Conservation (phyloP, 176 grass and related monocot genomes). For the Juncus effusus region DNA sequence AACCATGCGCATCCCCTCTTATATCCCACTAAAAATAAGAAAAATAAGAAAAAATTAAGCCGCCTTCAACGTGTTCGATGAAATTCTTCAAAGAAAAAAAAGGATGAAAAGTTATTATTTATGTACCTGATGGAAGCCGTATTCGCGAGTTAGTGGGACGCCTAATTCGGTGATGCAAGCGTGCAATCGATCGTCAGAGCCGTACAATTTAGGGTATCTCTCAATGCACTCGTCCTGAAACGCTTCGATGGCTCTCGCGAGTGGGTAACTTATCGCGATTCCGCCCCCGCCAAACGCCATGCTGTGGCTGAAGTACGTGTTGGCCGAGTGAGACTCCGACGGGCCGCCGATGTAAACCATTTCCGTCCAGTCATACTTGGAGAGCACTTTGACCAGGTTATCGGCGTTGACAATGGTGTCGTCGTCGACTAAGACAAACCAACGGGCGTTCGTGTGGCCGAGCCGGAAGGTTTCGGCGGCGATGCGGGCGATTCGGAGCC, state of each 20-base stretch:
- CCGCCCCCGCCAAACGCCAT: conserved; percentile 96
- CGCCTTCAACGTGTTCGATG: background rate
- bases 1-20: conserved; percentile 72
- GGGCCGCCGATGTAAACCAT: conserved; percentile 86
- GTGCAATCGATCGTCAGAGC: conserved; percentile 92
- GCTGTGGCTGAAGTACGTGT: conserved; percentile 92
- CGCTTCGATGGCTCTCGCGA: conserved; percentile 53
- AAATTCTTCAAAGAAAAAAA: too few species aligned
- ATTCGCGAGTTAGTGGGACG: conserved; percentile 68
- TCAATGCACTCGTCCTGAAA: conserved; percentile 82
- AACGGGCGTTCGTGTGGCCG: conserved; percentile 38
- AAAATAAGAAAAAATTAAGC: conserved; percentile 4
- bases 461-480: conserved; percentile 75
- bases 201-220: conserved; percentile 88
- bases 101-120: background rate
- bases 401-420: conserved; percentile 73
- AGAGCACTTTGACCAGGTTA: conserved; percentile 76
- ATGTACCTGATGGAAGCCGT: conserved; percentile 89
- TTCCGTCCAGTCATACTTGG: conserved; percentile 92
- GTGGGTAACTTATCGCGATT: conserved; percentile 81
- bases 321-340: conserved; percentile 90
- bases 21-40: conserved; percentile 77
- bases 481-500: conserved; percentile 91
- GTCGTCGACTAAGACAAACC: conserved; percentile 93
- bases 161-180: conserved; percentile 95